Percentiles rank a stretch among this genome's conserved stretches.
Conservation (phyloP, 2,329 filamentous ascomycete species). For the Eutypa lata region DNA sequence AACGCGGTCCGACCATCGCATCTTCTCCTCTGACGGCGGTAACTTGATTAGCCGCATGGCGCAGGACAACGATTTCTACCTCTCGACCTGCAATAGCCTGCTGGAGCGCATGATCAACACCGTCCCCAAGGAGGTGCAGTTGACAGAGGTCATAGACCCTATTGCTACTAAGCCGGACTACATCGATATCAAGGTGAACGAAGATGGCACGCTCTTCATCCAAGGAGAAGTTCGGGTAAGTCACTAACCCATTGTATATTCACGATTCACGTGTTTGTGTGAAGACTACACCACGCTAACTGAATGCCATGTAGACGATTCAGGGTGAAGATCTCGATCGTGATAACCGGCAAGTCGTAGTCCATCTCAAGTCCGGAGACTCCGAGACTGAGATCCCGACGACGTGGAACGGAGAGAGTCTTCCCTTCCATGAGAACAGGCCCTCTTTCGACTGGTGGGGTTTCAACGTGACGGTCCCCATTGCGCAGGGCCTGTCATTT, state of each 20-base stretch:
- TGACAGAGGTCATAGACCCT: conserved; percentile 18
- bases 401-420: background rate
- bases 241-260: background rate
- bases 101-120: conserved; percentile 25
- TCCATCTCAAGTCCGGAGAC: background rate
- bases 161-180: conserved; percentile 23
- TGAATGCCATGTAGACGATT: background rate
- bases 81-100: conserved; percentile 20
- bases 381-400: background rate
- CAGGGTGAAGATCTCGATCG: background rate
- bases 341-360: background rate
- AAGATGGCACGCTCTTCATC: conserved; percentile 11
- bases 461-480: background rate
- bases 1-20: conserved; percentile 23
- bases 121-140: conserved; percentile 18
- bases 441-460: conserved; percentile 1
- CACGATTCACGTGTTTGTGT: background rate
- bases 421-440: background rate
- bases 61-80: conserved; percentile 17
- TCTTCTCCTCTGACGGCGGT: conserved; percentile 26
- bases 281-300: background rate
- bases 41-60: conserved; percentile 24
- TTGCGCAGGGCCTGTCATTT: background rate
- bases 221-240: conserved; percentile 22
- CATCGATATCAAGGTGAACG: conserved; percentile 21